Evolutionary conservation across 805 yeast species (phyloP).

Genomic region (Candida ortonii): DNA sequence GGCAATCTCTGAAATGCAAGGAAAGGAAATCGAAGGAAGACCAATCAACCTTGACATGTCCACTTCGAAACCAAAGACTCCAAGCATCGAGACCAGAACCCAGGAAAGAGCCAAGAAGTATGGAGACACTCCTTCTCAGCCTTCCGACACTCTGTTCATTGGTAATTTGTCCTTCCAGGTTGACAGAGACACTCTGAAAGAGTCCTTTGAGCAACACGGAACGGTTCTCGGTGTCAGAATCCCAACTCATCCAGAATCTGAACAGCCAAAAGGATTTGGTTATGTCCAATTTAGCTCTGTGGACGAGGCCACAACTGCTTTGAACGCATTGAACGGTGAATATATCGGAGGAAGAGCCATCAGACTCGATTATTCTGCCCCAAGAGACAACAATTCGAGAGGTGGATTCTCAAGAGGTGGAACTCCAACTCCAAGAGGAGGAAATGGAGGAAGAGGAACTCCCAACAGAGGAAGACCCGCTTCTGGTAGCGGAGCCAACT

Average conservation of each 20-base stretch:
- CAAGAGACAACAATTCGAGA: constrained; percentile 45
- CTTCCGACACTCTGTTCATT: constrained; percentile 92
- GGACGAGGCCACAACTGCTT: constrained; percentile 89
- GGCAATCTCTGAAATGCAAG: constrained; percentile 83
- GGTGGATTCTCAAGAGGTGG: constrained; percentile 37
- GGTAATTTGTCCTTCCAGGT: constrained; percentile 95
- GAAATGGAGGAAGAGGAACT: constrained; percentile 26
- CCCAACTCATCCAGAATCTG: constrained; percentile 98
- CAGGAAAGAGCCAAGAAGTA: constrained; percentile 80
- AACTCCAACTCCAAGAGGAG: constrained; percentile 39
- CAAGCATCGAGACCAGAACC: constrained; percentile 47
- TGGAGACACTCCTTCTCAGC: constrained; percentile 89
- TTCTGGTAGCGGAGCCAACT: constrained; percentile 62
- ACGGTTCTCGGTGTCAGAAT: constrained; percentile 84
- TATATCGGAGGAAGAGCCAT: constrained; percentile 88
- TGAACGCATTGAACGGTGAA: constrained; percentile 84
- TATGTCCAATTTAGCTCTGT: constrained; percentile 86
- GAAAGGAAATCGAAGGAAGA: constrained; percentile 95
- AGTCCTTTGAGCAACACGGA: constrained; percentile 74
- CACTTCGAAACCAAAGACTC: constrained; percentile 67
- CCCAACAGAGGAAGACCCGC: constrained; percentile 47
- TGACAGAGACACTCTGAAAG: constrained; percentile 73
- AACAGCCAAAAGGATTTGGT: constrained; percentile 98
- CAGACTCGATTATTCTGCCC: constrained; percentile 92
- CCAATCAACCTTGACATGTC: constrained; percentile 92